Evolutionary conservation across 768 basidiomycete genomes (phyloP).

Genomic region (Russula brevipes): DNA sequence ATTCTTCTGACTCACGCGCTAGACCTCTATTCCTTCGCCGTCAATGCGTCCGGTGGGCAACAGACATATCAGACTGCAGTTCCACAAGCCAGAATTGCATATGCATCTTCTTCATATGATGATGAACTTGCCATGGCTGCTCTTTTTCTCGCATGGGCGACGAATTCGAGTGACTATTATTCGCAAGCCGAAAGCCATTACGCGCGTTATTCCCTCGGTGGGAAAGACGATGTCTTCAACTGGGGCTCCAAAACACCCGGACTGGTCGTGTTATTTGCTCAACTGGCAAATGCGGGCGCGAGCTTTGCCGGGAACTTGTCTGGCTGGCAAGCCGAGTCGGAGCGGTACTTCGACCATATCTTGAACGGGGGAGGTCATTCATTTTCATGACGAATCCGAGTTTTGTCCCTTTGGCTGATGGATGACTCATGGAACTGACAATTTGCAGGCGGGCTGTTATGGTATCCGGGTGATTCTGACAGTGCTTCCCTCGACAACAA

Average conservation of each 20-base stretch:
- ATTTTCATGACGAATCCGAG: constrained; percentile 52
- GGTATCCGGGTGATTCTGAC: constrained; percentile 79
- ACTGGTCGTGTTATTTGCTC: constrained; percentile 66
- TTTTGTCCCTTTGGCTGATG: neutral
- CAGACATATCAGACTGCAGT: constrained; percentile 66
- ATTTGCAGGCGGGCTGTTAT: constrained; percentile 67
- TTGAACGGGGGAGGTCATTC: constrained; percentile 48
- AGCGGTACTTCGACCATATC: constrained; percentile 70
- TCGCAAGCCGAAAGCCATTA: constrained; percentile 61
- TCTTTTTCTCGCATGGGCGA: constrained; percentile 69
- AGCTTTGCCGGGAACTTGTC: constrained; percentile 48
- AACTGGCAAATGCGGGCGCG: constrained; percentile 58
- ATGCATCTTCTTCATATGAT: constrained; percentile 64
- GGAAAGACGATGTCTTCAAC: constrained; percentile 62
- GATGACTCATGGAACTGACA: neutral
- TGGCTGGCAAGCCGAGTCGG: constrained; percentile 64
- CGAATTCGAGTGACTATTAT: constrained; percentile 54
- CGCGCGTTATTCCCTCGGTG: constrained; percentile 47
- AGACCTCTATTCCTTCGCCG: constrained; percentile 71
- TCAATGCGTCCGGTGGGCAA: constrained; percentile 55
- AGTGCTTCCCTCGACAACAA: constrained; percentile 59
- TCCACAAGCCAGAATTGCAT: constrained; percentile 56
- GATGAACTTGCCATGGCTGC: constrained; percentile 77
- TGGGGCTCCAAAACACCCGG: constrained; percentile 87
- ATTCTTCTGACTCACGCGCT: constrained; percentile 69